phyloP scores from a whole-genome alignment of 371 early-diverging fungal genomes.

The Syncephalastrum racemosum region DNA sequence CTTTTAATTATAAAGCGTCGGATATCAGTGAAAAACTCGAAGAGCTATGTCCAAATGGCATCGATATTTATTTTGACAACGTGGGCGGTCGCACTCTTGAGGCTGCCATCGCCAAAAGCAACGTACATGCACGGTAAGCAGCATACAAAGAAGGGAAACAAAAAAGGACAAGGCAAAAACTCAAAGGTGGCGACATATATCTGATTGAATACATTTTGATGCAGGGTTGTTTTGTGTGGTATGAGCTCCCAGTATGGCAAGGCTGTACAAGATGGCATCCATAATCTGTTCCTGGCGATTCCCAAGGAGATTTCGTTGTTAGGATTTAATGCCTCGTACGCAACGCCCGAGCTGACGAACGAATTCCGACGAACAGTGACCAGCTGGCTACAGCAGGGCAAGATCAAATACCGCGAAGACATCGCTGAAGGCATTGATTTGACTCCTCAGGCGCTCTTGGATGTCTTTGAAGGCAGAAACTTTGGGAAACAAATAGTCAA shows the following conservation, averaged over 20 bases:
- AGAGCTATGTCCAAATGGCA: slow-evolving; percentile 63
- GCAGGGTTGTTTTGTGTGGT: slow-evolving; percentile 60
- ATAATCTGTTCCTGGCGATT: slow-evolving; percentile 32
- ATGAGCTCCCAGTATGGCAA: slow-evolving; percentile 73
- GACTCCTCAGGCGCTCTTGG: slow-evolving; percentile 73
- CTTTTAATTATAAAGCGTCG: slow-evolving; percentile 83
- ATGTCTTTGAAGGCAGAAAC: slow-evolving; percentile 76
- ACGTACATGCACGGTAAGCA: slow-evolving; percentile 41
- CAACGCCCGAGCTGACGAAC: slow-evolving; percentile 33
- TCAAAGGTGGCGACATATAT: no score
- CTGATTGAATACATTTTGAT: no score
- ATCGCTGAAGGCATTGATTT: slow-evolving; percentile 77
- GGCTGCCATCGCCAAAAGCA: slow-evolving; percentile 51
- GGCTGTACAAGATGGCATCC: slow-evolving; percentile 21
- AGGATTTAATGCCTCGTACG: slow-evolving; percentile 56
- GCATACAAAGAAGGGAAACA: neutral
- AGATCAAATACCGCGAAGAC: slow-evolving; percentile 64
- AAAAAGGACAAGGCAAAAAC: no score
- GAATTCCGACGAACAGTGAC: slow-evolving; percentile 63
- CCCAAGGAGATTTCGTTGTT: slow-evolving; percentile 52
- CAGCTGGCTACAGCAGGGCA: slow-evolving; percentile 62
- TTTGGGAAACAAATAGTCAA: slow-evolving; percentile 83
- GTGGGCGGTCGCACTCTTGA: slow-evolving; percentile 75
- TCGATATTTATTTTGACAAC: slow-evolving; percentile 76
- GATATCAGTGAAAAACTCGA: slow-evolving; percentile 40